phyloP scores from a whole-genome alignment of 2,329 filamentous ascomycete genomes.

The Penicillium palitans region DNA sequence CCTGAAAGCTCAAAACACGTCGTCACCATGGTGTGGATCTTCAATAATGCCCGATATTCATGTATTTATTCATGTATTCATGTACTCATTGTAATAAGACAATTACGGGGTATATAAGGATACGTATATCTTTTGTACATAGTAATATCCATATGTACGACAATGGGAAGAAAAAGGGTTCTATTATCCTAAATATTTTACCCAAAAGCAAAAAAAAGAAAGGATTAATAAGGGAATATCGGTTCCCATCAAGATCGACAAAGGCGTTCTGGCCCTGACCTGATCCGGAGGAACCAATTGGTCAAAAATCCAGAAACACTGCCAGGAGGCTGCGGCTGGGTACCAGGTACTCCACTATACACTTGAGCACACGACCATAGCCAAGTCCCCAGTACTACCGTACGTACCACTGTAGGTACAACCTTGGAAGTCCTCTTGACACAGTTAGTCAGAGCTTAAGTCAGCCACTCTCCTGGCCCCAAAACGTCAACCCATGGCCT shows the following conservation, averaged over 20 bases:
- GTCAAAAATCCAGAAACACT: constrained; percentile 1
- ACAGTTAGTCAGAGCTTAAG: constrained; percentile 19
- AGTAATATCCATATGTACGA: neutral
- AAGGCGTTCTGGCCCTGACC: constrained; percentile 19
- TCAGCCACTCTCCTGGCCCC: constrained; percentile 25
- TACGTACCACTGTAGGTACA: no score
- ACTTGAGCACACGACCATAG: constrained; percentile 3
- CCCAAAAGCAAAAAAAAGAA: neutral
- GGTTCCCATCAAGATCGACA: constrained; percentile 14
- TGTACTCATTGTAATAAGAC: neutral
- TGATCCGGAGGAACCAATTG: constrained; percentile 21
- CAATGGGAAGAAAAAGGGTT: neutral
- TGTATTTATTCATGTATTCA: neutral
- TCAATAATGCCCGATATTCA: neutral
- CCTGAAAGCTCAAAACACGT: constrained; percentile 4
- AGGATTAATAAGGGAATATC: neutral
- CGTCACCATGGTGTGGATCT: constrained; percentile 12
- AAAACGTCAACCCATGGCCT: constrained; percentile 21
- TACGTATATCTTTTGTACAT: neutral
- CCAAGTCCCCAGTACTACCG: constrained; percentile 5
- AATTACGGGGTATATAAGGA: neutral
- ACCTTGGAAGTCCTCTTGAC: neutral
- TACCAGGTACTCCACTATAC: constrained; percentile 11
- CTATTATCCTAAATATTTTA: neutral
- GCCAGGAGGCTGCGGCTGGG: constrained; percentile 3